These are phyloP conservation scores for Sordaria brevicollis DNA, from an alignment of 495 filamentous ascomycete genomes.

Conservation along the genomic window DNA sequence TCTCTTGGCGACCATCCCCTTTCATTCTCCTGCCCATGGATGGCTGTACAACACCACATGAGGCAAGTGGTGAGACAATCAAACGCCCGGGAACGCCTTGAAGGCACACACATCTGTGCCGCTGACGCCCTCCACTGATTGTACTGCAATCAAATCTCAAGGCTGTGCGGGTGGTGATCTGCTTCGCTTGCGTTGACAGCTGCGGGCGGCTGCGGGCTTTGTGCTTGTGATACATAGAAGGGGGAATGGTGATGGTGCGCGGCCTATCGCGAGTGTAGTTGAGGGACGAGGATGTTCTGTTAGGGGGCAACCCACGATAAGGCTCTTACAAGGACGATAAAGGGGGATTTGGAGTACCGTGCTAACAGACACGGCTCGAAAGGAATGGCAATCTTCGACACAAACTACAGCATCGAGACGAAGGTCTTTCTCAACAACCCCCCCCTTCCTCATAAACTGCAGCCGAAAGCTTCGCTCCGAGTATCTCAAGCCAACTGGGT, in stretches of 20 bases:
- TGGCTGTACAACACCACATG: neutral
- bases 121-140: neutral
- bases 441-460: too few relatives aligned
- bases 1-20: neutral
- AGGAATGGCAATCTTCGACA: too few relatives aligned
- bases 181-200: neutral
- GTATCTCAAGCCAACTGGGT: too few relatives aligned
- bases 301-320: too few relatives aligned
- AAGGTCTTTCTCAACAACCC: too few relatives aligned
- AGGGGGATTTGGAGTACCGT: too few relatives aligned
- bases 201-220: neutral
- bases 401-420: too few relatives aligned
- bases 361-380: too few relatives aligned
- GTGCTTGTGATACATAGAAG: neutral
- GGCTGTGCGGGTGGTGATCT: too few relatives aligned
- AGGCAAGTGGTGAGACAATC: neutral
- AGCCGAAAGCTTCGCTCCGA: too few relatives aligned
- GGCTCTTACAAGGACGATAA: too few relatives aligned
- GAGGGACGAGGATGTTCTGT: too few relatives aligned
- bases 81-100: neutral
- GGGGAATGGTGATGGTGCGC: neutral
- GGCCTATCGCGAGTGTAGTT: neutral
- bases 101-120: neutral
- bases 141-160: neutral
- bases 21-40: neutral